A percentile compares a stretch with the other conserved stretches of the same genome.
Conservation (phyloP, 2,329 filamentous ascomycete species). For the Gyromitra esculenta region DNA sequence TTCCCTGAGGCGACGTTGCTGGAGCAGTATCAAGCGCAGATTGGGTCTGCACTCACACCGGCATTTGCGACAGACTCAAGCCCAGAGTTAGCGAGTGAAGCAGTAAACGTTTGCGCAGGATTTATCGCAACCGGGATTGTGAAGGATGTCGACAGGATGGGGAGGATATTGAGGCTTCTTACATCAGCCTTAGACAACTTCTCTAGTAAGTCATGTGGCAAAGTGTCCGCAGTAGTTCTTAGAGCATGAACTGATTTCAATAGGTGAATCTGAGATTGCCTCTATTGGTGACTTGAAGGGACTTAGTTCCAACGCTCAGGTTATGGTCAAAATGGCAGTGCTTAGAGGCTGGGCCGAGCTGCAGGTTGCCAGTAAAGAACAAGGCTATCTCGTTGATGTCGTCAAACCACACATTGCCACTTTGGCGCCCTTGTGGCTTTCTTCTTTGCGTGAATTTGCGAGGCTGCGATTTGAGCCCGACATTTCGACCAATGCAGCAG, state of each 20-base stretch:
- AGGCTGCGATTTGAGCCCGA: conserved; percentile 94
- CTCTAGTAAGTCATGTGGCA: conserved; percentile 62
- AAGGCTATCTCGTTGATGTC: conserved; percentile 87
- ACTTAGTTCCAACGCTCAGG: conserved; percentile 92
- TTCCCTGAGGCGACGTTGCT: conserved; percentile 96
- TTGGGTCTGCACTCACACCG: conserved; percentile 93
- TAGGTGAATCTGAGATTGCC: conserved; percentile 76
- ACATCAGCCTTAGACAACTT: conserved; percentile 93
- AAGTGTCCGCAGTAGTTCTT: background rate
- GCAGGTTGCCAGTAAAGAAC: conserved; percentile 92
- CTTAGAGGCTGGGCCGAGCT: conserved; percentile 97
- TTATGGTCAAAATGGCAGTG: conserved; percentile 98
- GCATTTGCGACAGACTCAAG: conserved; percentile 96
- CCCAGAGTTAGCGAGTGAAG: conserved; percentile 92
- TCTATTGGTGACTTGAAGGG: conserved; percentile 92
- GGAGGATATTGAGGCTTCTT: conserved; percentile 91
- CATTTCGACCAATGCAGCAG: conserved; percentile 88
- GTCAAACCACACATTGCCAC: conserved; percentile 89
- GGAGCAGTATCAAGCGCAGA: conserved; percentile 98
- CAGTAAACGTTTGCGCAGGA: conserved; percentile 96
- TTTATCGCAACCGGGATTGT: conserved; percentile 98
- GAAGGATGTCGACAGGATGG: conserved; percentile 98
- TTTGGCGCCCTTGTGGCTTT: conserved; percentile 91
- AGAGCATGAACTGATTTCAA: conserved; percentile 21
- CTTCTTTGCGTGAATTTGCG: conserved; percentile 91